Base-by-base conservation (phyloP, 2,329 filamentous ascomycete genomes). In the Lasiodiplodia gonubiensis region DNA sequence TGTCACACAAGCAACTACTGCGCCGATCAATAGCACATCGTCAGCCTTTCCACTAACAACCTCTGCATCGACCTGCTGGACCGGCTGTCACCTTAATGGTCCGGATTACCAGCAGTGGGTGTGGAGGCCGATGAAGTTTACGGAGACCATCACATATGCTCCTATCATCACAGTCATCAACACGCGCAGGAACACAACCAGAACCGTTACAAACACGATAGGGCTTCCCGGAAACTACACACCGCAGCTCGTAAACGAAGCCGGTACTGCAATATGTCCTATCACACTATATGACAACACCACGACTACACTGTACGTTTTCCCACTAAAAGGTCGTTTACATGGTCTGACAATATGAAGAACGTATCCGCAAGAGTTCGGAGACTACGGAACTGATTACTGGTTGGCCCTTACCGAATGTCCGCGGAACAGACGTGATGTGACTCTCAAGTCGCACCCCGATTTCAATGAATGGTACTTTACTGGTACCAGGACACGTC, bases 261-360 rank as follows among this genome's bases (percentile, higher is more conserved):
- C 48, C 5, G 48, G 48, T 1, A 51, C 48, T 14, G 48, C 48
- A 11, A 51, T 51, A 21, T 51, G 48, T 51, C 48, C 48, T 23
- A n/a, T 51, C 48, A 51, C 48, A 51, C 12, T 51, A 21, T 51
- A 21, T 51, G 48, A 51, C 48, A 51, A 51, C 48, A 51, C 48
- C 5, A 51, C 48, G 48, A 51, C 21, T n/a, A 51, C 48, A 23
- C 48, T 51, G 48, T 51, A 51, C 23, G 48, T 51, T 21, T 21
- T 25, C 2, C n/a, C 4, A 21, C 16, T 6, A n/a, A 25, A 25
- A n/a, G 11, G 18, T n/a, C n/a, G n/a, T n/a, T n/a, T n/a, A 4
- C 5, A 21, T n/a, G 2, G 1, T 51, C 48, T 51, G 11, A 51
- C 18, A 51, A 51, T n/a, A 11, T 8, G 48, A 11, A 51, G 48